Evolutionary conservation across 345 rosid genomes (phyloP), one percentile per base, ranked within the genome.

Genomic region (Sapria himalayana): DNA sequence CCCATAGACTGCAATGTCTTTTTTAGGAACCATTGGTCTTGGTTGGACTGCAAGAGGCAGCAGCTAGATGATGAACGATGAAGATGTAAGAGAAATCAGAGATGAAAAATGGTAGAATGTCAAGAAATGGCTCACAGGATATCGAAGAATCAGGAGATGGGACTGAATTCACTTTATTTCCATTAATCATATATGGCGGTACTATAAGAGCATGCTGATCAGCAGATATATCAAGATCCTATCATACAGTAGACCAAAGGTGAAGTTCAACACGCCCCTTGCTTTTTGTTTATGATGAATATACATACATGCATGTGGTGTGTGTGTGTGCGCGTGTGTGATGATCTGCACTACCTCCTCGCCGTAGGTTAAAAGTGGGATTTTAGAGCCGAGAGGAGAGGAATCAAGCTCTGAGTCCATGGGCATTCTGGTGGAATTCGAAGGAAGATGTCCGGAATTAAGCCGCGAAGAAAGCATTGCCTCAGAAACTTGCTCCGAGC

Each of bases 1-100:
- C 16, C 96, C 96, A 25, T 85, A 80, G 15, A 69, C 82, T 3
- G 85, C 85, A 39, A 77, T 56, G 42, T 85, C 96, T 50, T 80
- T 85, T 25, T 72, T 72, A 33, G 93, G 93, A 47, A 62, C 93
- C 93, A 85, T 72, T 2, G 91, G 62, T 47, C 93, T 72, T 32
- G 85, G 80, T 53, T 63, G 79, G 51, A 69, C 96, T 85, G 71
- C 43, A 45, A 48, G 19, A 34, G 45, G 19, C 17, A 39, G n/a
- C 13, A 48, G 17, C 14, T 10, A 27, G 39, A 40, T 27, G 15
- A 5, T 25, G 2, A 29, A 17, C 25, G 39, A 40, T 25, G 16
- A 40, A 2, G 55, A 29, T 12, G 19, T n/a, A 48, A 25, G 10
- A 37, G 27, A 54, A 12, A 15, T 18, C 15, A 15, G 23, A 24